Conservation (phyloP, 305 asterid genomes). For the Lippia alba region DNA sequence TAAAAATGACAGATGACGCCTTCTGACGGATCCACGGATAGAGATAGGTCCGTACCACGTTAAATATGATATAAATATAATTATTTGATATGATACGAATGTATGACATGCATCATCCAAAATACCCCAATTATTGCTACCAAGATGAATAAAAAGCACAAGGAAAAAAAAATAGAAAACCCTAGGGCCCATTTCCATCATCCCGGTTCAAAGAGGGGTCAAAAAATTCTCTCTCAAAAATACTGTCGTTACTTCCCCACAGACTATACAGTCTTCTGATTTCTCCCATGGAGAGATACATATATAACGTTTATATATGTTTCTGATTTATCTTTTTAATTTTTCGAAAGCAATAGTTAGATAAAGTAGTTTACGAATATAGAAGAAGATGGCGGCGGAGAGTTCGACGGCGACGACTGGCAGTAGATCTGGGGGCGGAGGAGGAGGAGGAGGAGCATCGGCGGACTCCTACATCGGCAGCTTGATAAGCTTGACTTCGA, state of each 20-base stretch:
- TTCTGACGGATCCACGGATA: too few species aligned
- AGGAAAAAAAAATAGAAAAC: slow-evolving; percentile 20
- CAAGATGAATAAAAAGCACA: not conserved
- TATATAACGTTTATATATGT: not conserved
- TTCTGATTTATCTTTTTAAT: slow-evolving; percentile 13
- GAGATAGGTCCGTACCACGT: too few species aligned
- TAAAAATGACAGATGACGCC: too few species aligned
- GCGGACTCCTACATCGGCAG: slow-evolving; percentile 94
- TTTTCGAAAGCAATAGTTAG: not conserved
- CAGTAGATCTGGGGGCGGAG: slow-evolving; percentile 69
- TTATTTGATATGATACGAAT: too few species aligned
- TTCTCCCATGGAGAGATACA: not conserved
- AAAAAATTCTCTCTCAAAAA: slow-evolving; percentile 22
- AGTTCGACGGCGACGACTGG: slow-evolving; percentile 59
- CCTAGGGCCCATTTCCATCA: slow-evolving; percentile 19
- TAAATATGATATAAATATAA: too few species aligned
- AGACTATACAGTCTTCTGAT: slow-evolving; percentile 10
- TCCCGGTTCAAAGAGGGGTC: slow-evolving; percentile 23
- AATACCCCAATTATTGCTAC: too few species aligned
- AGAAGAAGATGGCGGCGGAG: slow-evolving; percentile 63
- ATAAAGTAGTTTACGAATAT: slow-evolving; percentile 10
- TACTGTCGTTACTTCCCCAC: not conserved
- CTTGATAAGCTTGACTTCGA: slow-evolving; percentile 90
- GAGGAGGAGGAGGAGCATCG: slow-evolving; percentile 65
- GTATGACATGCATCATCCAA: too few species aligned